Evolutionary conservation across 306 rosid genomes (phyloP), one percentile per base, ranked within the genome.

Genomic region (Calophaca sinica): DNA sequence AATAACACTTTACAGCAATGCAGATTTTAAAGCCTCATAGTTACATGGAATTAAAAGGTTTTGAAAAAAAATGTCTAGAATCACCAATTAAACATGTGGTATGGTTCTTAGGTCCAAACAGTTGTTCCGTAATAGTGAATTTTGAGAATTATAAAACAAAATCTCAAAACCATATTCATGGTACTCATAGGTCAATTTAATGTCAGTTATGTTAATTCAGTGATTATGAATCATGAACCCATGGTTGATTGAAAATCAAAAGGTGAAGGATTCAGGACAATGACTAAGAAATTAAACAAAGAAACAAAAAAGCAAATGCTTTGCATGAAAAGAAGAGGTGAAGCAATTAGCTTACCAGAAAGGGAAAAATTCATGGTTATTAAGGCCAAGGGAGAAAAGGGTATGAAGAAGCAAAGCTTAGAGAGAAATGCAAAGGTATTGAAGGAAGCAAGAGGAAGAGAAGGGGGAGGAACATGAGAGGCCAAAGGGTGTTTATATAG

Each of bases 401-500:
- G 82, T 76, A 60, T 79, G 71, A 65, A 68, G 83, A 69, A 29
- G 62, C 70, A 81, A 72, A 77, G 87, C 57, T 65, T 73, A 62
- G 70, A 55, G 42, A 61, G 77, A 41, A 82, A 73, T 42, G 83
- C 11, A 38, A 52, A 73, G 72, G 53, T 72, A 8, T 7, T 39
- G 14, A 63, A 66, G 41, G 48, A 33, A 66, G 41, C 31, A 33
- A 9, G 70, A 77, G 81, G 74, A 66, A 72, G 48, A 38, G 76
- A 59, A 49, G 90, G 86, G 80, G 93, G 93, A 87, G 82, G 80
- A 83, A 79, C 15, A 72, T 68, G 5, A 9, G 89, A 64, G 9
- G 84, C 46, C 52, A 63, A 55, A 39, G 73, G 9, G 70, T 78
- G 87, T 75, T 87, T 91, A 88, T 80, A 91, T 91, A 94, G 94